phyloP scores from a whole-genome alignment of 2,329 filamentous ascomycete genomes.

The Calonectria multiphialidica region DNA sequence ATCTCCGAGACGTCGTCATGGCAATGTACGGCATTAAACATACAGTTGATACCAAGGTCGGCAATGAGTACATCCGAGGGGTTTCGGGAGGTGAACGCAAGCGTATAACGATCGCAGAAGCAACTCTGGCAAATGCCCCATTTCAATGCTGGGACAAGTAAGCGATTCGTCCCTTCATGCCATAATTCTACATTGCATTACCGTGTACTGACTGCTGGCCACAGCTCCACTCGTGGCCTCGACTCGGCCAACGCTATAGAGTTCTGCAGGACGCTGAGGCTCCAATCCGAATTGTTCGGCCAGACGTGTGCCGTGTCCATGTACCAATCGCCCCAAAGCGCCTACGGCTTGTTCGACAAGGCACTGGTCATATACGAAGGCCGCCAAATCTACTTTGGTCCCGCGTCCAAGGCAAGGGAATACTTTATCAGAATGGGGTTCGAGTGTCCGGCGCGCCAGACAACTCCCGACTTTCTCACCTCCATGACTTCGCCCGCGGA shows the following conservation, averaged over 20 bases:
- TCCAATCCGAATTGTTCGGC: constrained; percentile 30
- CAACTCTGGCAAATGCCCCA: constrained; percentile 62
- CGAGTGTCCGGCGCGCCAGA: constrained; percentile 69
- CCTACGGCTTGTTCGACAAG: constrained; percentile 75
- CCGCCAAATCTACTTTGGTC: constrained; percentile 74
- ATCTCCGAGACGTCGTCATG: constrained; percentile 73
- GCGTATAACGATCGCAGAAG: constrained; percentile 81
- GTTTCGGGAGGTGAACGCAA: constrained; percentile 83
- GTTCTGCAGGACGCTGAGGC: constrained; percentile 31
- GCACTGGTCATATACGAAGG: constrained; percentile 75
- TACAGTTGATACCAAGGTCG: constrained; percentile 77
- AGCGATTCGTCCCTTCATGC: not conserved
- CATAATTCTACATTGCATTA: not conserved
- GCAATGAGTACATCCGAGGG: constrained; percentile 75
- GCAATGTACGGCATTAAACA: constrained; percentile 77
- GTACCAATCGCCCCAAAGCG: constrained; percentile 71
- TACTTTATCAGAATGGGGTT: constrained; percentile 74
- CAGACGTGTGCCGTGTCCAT: constrained; percentile 48
- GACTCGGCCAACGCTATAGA: constrained; percentile 37
- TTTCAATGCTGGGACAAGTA: constrained; percentile 44
- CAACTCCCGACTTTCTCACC: constrained; percentile 74
- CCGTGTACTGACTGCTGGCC: not conserved
- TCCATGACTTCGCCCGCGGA: constrained; percentile 56
- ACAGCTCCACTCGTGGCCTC: constrained; percentile 35
- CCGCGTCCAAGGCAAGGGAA: constrained; percentile 63